Evolutionary conservation across 768 basidiomycete genomes (phyloP), one percentile per base, ranked within the genome.

Genomic region (Xerocomus brunneocitrinus): DNA sequence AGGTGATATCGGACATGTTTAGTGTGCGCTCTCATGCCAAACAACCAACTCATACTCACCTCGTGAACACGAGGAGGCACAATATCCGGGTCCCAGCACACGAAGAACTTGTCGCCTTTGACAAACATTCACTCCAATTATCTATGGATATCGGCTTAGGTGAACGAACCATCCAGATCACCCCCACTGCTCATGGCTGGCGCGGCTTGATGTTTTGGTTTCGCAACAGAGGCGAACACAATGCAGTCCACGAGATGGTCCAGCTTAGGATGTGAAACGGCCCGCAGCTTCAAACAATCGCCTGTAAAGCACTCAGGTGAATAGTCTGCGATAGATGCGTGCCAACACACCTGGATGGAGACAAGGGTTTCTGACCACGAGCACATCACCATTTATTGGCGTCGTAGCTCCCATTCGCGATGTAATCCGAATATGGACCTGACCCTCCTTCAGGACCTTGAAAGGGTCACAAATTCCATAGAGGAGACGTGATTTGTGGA

Each of bases 121-220:
- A 30, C 8, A 25, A 31, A 46, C n/a, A n/a, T 54, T 14, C 22
- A 14, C 22, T n/a, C 32, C 19, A 2, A 2, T 25, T 13, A 6
- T 22, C 6, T 19, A 41, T 27, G 8, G 8, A 36, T 1, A 19
- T 16, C 3, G 19, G 39, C n/a, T 27, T 8, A 3, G 4, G 12
- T 10, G 13, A 16, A 48, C 62, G 55, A 49, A 79, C 76, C 79
- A 64, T 84, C 83, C 16, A 84, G 71, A 61, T 85, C 83, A 16
- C 84, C 84, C 8, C 85, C 85, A 45, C 83, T 84, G 41, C 80
- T 83, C 83, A 87, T 85, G 0, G 83, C 78, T 6, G 84, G 83
- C 8, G 84, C 83, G 13, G 85, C 74, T 46, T 81, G 77, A 34
- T 78, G 79, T 5, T 82, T 83, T 16, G 79, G 78, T 32, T 71